phyloP scores from a whole-genome alignment of 78 protist genomes.

The Guillardia theta region DNA sequence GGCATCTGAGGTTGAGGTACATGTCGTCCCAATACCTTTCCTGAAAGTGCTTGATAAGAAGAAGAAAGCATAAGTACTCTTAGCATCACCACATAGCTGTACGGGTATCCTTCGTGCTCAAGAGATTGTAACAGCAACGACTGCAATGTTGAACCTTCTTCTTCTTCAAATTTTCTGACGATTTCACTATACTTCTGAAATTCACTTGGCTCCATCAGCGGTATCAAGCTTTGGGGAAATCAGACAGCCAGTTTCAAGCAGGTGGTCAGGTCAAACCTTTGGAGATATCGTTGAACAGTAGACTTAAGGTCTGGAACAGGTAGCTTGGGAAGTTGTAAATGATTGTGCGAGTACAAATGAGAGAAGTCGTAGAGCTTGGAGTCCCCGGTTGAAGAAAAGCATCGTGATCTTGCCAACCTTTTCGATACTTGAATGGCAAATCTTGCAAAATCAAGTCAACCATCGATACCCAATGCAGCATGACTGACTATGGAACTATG shows the following conservation, averaged over 20 bases:
- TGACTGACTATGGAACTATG: no score
- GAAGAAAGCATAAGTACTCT: no score
- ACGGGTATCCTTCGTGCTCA: not conserved
- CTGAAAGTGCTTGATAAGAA: no score
- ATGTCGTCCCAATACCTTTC: slow-evolving; percentile 18
- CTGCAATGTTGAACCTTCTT: not conserved
- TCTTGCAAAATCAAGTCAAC: no score
- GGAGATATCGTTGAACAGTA: not conserved
- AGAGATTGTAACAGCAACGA: not conserved
- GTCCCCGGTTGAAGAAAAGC: not conserved
- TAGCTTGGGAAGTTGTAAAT: not conserved
- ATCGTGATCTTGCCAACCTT: not conserved
- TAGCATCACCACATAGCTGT: not conserved
- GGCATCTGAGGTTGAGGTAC: not conserved
- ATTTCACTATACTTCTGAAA: not conserved
- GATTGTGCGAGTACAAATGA: not conserved
- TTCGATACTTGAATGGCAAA: not conserved
- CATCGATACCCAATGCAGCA: no score
- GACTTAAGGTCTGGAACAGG: not conserved
- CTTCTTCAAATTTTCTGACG: not conserved
- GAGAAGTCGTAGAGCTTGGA: not conserved
- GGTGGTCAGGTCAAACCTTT: not conserved
- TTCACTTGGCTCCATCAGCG: not conserved
- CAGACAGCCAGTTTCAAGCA: not conserved
- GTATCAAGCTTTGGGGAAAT: not conserved